Conservation (phyloP, 805 yeast genomes). For the Wickerhamiella hasegawae region DNA sequence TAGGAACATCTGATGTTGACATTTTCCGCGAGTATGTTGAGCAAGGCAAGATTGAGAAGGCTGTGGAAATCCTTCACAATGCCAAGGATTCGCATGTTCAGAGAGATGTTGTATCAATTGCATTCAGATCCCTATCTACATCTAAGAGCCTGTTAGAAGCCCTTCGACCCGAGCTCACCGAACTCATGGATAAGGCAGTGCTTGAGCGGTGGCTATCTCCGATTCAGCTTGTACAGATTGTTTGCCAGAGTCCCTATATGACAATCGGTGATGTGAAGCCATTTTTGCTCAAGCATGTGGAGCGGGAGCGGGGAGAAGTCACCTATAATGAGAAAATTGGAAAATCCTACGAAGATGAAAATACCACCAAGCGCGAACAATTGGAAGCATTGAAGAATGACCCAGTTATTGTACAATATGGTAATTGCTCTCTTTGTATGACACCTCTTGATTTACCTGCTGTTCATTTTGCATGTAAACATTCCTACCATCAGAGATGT, state of each 20-base stretch:
- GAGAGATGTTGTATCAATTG: background rate
- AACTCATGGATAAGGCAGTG: constrained; percentile 38
- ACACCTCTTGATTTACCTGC: constrained; percentile 58
- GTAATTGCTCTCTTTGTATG: constrained; percentile 51
- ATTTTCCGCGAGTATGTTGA: constrained; percentile 51
- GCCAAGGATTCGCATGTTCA: background rate
- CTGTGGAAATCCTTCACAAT: constrained; percentile 38
- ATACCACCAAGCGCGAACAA: constrained; percentile 35
- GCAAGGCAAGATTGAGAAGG: constrained; percentile 38
- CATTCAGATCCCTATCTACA: background rate
- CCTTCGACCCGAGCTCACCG: constrained; percentile 36
- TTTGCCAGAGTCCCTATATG: constrained; percentile 45
- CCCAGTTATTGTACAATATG: constrained; percentile 41
- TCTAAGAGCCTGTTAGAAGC: constrained; percentile 24
- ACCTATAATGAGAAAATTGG: constrained; percentile 51
- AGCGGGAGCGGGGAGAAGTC: constrained; percentile 45
- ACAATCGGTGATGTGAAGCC: constrained; percentile 60
- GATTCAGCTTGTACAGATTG: constrained; percentile 55
- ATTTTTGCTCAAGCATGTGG: constrained; percentile 45
- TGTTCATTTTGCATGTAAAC: constrained; percentile 72
- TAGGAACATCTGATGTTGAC: constrained; percentile 37
- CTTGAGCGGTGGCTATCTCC: constrained; percentile 45
- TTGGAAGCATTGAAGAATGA: constrained; percentile 34
- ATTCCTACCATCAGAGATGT: constrained; percentile 75
- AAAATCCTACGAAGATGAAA: constrained; percentile 50